Conservation (phyloP, 2,329 filamentous ascomycete genomes). For the Monilinia aucupariae region DNA sequence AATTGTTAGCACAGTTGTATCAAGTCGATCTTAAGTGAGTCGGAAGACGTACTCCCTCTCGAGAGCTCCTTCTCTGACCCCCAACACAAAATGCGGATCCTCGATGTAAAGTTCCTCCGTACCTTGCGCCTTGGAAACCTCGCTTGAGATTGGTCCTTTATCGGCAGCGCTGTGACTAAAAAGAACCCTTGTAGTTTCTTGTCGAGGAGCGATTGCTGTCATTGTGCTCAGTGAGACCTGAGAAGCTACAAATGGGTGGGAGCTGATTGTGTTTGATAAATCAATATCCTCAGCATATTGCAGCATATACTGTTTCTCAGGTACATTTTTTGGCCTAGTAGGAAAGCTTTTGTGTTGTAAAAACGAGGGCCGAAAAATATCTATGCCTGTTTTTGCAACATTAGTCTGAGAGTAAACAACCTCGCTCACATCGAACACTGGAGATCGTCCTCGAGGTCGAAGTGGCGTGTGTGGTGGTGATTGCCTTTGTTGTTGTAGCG, state of each 20-base stretch:
- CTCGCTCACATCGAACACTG: background rate
- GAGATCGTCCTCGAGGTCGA: constrained; percentile 9
- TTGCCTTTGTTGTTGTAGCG: constrained; percentile 5
- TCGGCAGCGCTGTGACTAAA: background rate
- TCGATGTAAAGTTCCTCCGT: constrained; percentile 14
- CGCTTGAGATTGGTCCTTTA: background rate
- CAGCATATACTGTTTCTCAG: background rate
- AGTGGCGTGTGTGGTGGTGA: background rate
- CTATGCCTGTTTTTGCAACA: background rate
- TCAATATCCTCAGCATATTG: background rate
- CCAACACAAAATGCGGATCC: constrained; percentile 28
- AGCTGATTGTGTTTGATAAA: background rate
- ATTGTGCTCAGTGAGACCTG: background rate
- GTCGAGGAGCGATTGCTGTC: background rate
- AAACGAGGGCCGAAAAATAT: background rate
- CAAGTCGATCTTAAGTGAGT: background rate
- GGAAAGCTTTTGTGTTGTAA: background rate
- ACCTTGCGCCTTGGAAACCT: background rate
- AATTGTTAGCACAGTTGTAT: background rate
- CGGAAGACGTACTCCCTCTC: constrained; percentile 22
- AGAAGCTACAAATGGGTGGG: background rate
- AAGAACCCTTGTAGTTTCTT: background rate
- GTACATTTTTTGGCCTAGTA: background rate
- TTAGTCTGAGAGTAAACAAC: background rate
- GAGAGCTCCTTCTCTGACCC: constrained; percentile 20